Conservation (phyloP, 768 basidiomycete genomes). For the Chalciporus sphaerocephalus region DNA sequence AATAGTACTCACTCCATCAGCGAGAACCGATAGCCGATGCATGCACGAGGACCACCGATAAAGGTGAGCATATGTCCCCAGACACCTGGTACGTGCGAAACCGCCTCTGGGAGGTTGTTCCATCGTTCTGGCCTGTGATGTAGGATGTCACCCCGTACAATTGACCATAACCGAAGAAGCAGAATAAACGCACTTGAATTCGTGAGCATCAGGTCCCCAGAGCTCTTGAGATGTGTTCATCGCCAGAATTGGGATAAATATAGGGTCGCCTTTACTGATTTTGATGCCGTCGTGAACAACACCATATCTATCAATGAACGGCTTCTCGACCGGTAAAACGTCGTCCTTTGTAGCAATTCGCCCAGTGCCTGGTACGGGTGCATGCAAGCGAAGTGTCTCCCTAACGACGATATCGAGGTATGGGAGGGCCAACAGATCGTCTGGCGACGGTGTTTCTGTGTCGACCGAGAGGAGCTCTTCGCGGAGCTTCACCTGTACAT, state of each 20-base stretch:
- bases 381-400: slow-evolving; percentile 54
- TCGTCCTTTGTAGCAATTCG: slow-evolving; percentile 51
- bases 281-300: slow-evolving; percentile 36
- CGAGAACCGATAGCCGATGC: slow-evolving; percentile 65
- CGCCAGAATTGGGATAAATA: slow-evolving; percentile 48
- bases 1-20: slow-evolving; percentile 46
- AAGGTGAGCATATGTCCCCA: slow-evolving; percentile 61
- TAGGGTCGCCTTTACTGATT: slow-evolving; percentile 40
- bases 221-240: slow-evolving; percentile 49
- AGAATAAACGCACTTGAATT: no score
- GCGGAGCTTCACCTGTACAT: slow-evolving; percentile 52
- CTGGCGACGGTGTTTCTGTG: slow-evolving; percentile 63
- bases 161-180: no score
- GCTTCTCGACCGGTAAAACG: slow-evolving; percentile 46
- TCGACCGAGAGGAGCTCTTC: slow-evolving; percentile 50
- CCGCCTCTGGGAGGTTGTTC: slow-evolving; percentile 43
- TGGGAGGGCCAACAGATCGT: slow-evolving; percentile 58
- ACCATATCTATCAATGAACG: slow-evolving; percentile 43
- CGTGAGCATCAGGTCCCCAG: slow-evolving; percentile 60
- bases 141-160: no score
- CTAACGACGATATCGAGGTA: slow-evolving; percentile 64
- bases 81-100: slow-evolving; percentile 49
- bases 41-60: slow-evolving; percentile 61
- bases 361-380: slow-evolving; percentile 44
- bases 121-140: slow-evolving; percentile 74